Percentiles rank a stretch among this genome's conserved stretches.
These are phyloP conservation scores for Solanum hybrid DNA, from an alignment of 305 asterid genomes.

Conservation along the genomic window DNA sequence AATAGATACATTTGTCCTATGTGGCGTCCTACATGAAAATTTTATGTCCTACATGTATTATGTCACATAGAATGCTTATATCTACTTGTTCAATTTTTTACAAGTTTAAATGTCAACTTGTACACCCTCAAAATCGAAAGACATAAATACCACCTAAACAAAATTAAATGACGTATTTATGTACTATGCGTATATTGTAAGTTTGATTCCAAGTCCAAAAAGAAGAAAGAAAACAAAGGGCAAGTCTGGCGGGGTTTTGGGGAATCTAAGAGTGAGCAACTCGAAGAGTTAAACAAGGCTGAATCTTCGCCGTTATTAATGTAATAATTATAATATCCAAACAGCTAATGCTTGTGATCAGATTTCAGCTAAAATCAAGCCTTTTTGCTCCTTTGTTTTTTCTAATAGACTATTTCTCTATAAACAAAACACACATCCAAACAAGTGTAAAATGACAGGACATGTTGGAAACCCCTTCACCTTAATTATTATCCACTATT, in stretches of 20 bases:
- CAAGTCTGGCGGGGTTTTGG: conserved; percentile 54
- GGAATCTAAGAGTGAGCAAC: conserved; percentile 34
- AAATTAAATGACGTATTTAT: too few relatives aligned
- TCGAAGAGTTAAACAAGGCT: conserved; percentile 82
- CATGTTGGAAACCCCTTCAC: neutral
- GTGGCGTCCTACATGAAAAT: neutral
- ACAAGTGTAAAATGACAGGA: neutral
- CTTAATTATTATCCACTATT: neutral
- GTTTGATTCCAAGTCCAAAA: neutral
- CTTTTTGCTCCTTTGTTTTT: neutral
- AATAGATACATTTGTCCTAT: neutral
- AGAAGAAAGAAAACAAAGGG: neutral
- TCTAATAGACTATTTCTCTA: neutral
- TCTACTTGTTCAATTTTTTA: too few relatives aligned
- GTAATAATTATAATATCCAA: neutral
- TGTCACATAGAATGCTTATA: neutral
- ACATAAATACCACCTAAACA: too few relatives aligned
- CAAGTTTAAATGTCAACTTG: neutral
- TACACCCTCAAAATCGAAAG: neutral
- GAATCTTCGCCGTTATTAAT: conserved; percentile 55
- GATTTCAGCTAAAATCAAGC: conserved; percentile 34
- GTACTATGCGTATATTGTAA: neutral
- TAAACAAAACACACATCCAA: neutral
- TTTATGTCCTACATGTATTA: neutral
- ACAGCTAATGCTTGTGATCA: conserved; percentile 11